These are phyloP conservation scores for Amoebophrya sp. DNA, from an alignment of 169 alveolate genomes.

Conservation along the genomic window DNA sequence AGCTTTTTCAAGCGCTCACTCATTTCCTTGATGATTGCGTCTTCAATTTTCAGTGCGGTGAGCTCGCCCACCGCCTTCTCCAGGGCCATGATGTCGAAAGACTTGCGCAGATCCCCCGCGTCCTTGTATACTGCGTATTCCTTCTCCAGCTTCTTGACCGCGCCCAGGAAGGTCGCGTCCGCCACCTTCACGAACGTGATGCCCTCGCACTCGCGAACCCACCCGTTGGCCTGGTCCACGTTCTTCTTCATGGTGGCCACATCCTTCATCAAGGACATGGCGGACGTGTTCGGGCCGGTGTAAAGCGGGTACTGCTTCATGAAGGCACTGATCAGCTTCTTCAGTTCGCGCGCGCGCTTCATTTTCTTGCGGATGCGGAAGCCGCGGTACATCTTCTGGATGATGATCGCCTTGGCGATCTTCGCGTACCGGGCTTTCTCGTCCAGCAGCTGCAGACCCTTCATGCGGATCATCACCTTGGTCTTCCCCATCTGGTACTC, in stretches of 20 bases:
- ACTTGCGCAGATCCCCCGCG: neutral
- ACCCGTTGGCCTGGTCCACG: neutral
- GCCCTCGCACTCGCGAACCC: neutral
- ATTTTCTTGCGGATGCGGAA: neutral
- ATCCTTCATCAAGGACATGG: neutral
- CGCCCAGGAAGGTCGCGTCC: neutral
- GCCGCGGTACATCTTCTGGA: slow-evolving; percentile 14
- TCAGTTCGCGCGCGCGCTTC: slow-evolving; percentile 13
- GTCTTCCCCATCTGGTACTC: slow-evolving; percentile 59
- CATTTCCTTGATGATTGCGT: neutral
- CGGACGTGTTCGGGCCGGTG: neutral
- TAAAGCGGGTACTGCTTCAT: neutral
- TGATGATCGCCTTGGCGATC: neutral
- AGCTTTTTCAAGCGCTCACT: neutral
- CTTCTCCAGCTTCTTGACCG: neutral
- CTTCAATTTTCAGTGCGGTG: neutral
- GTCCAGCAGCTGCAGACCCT: neutral
- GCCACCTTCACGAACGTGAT: neutral
- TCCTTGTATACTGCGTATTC: neutral
- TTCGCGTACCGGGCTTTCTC: slow-evolving; percentile 5
- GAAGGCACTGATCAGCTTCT: neutral
- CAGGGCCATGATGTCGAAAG: neutral
- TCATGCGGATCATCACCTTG: slow-evolving; percentile 23
- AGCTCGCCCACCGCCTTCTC: neutral
- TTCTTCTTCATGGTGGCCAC: neutral